Evolutionary conservation across 345 rosid species (phyloP).

Genomic region (Kernera saxatilis): DNA sequence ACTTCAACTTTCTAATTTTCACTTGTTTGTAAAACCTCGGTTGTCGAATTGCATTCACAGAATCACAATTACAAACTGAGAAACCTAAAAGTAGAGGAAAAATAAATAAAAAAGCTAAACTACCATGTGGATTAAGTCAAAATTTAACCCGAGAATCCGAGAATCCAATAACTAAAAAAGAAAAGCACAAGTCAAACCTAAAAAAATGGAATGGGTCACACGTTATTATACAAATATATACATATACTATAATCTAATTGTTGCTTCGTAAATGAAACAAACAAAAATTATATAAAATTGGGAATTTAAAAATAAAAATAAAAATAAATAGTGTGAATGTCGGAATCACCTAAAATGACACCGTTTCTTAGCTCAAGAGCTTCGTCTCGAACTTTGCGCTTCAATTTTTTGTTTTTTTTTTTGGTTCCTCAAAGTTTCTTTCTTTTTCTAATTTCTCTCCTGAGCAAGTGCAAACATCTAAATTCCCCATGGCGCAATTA

Average conservation of each 20-base stretch:
- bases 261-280: background rate
- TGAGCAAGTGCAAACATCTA: conserved; percentile 15
- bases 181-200: conserved; percentile 13
- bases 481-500: background rate
- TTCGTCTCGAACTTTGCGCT: conserved; percentile 26
- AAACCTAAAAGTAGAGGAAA: background rate
- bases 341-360: background rate
- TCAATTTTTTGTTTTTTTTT: background rate
- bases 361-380: background rate
- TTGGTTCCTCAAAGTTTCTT: conserved; percentile 1
- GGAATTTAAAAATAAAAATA: background rate
- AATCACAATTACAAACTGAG: background rate
- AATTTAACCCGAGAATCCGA: background rate
- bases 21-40: too few species aligned
- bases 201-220: conserved; percentile 9
- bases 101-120: background rate
- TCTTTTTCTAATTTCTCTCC: background rate
- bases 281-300: background rate
- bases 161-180: background rate
- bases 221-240: background rate
- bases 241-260: background rate
- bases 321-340: conserved; percentile 8
- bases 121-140: conserved; percentile 14
- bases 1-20: too few species aligned
- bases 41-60: background rate